phyloP scores from a whole-genome alignment of 1,284 basidiomycete genomes.

The Cerrena zonata region DNA sequence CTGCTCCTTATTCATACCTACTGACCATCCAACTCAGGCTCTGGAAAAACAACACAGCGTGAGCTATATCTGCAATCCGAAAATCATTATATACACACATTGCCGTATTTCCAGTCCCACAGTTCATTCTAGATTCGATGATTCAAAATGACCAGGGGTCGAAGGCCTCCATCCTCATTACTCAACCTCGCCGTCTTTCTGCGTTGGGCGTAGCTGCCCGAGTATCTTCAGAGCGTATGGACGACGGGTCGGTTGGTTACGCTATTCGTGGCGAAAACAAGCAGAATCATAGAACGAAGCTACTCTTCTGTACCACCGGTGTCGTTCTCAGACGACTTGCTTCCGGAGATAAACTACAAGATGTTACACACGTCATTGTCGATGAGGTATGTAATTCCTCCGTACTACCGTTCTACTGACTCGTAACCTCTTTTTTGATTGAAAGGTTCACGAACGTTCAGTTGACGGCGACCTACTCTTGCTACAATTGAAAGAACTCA shows the following conservation, averaged over 20 bases:
- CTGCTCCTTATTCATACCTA: background rate
- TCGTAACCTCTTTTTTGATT: too few species aligned
- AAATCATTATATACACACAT: too few species aligned
- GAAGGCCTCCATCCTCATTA: slow-evolving; percentile 76
- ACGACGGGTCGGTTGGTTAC: slow-evolving; percentile 84
- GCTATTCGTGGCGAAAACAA: slow-evolving; percentile 87
- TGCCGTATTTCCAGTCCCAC: slow-evolving; percentile 71
- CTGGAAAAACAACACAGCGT: slow-evolving; percentile 87
- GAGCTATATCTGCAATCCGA: too few species aligned
- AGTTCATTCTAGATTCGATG: slow-evolving; percentile 83
- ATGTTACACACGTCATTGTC: slow-evolving; percentile 82
- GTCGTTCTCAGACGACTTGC: slow-evolving; percentile 78
- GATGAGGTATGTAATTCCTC: slow-evolving; percentile 63
- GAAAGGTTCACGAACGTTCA: slow-evolving; percentile 89
- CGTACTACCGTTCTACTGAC: background rate
- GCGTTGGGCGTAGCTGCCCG: slow-evolving; percentile 86
- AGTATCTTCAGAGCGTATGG: slow-evolving; percentile 79
- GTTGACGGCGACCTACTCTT: slow-evolving; percentile 87
- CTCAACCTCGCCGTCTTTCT: slow-evolving; percentile 86
- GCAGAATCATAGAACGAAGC: slow-evolving; percentile 59
- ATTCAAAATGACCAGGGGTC: slow-evolving; percentile 63
- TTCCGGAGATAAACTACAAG: slow-evolving; percentile 65
- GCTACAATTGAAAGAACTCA: slow-evolving; percentile 76
- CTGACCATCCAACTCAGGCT: slow-evolving; percentile 42
- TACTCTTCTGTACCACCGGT: slow-evolving; percentile 91